phyloP scores from a whole-genome alignment of 208 protist genomes.

The Crithidia fasciculata region DNA sequence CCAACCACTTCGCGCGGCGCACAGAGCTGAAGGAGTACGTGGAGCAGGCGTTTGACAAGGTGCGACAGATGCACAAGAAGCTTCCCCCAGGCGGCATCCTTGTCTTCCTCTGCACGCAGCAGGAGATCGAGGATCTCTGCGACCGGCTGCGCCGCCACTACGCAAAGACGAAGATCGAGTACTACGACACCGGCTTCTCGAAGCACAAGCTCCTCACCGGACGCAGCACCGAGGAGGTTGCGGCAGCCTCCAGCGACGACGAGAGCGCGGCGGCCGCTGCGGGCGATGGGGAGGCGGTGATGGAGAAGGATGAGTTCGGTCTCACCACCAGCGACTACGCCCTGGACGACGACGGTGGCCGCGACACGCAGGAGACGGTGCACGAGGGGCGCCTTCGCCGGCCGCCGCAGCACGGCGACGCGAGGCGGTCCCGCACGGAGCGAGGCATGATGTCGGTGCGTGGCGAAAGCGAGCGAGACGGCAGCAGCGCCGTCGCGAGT shows the following conservation, averaged over 20 bases:
- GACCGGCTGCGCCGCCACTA: constrained; percentile 84
- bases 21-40: constrained; percentile 96
- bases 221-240: constrained; percentile 52
- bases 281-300: constrained; percentile 9
- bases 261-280: constrained; percentile 15
- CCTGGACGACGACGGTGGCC: constrained; percentile 46
- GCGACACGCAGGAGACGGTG: constrained; percentile 25
- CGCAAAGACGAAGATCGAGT: constrained; percentile 81
- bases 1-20: constrained; percentile 95
- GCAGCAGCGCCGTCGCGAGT: constrained; percentile 12
- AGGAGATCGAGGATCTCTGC: constrained; percentile 95
- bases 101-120: constrained; percentile 97
- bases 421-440: constrained; percentile 36
- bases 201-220: constrained; percentile 59
- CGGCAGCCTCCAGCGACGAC: constrained; percentile 24
- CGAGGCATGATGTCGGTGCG: constrained; percentile 16
- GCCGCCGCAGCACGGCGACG: constrained; percentile 8
- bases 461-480: not conserved
- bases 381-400: constrained; percentile 26
- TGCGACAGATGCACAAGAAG: constrained; percentile 96
- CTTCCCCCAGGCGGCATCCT: constrained; percentile 98
- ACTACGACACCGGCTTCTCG: constrained; percentile 81
- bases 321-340: constrained; percentile 44
- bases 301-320: constrained; percentile 46
- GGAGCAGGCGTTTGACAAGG: constrained; percentile 94